Percentiles rank a stretch among this genome's conserved stretches.
phyloP scores from a whole-genome alignment of 2,329 filamentous ascomycete genomes.

The Xylaria sp. region DNA sequence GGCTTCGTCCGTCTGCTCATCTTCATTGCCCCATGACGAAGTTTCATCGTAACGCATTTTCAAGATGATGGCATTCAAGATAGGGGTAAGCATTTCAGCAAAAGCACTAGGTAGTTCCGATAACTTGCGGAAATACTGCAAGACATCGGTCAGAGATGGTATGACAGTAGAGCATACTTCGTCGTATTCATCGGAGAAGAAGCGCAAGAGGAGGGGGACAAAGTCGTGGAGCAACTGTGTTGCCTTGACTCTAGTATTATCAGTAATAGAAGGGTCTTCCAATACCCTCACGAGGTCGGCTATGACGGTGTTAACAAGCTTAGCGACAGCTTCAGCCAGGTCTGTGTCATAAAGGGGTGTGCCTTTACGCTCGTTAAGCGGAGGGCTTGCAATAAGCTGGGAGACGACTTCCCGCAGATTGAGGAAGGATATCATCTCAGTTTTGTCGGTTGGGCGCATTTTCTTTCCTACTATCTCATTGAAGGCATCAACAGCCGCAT shows the following conservation, averaged over 20 bases:
- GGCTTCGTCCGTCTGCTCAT: conserved; percentile 95
- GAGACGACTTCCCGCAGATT: conserved; percentile 87
- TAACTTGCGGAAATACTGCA: conserved; percentile 89
- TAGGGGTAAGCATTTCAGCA: conserved; percentile 83
- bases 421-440: conserved; percentile 91
- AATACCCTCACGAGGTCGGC: conserved; percentile 88
- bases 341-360: conserved; percentile 94
- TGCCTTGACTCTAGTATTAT: conserved; percentile 76
- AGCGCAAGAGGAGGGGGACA: conserved; percentile 86
- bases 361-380: conserved; percentile 79
- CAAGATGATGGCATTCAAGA: conserved; percentile 88
- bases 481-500: conserved; percentile 93
- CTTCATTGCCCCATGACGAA: conserved; percentile 90
- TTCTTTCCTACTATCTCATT: conserved; percentile 98
- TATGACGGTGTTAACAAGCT: conserved; percentile 91
- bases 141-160: conserved; percentile 88
- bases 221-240: conserved; percentile 86
- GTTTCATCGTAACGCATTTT: conserved; percentile 99
- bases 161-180: conserved; percentile 98
- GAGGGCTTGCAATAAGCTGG: conserved; percentile 85
- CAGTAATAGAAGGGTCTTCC: conserved; percentile 72
- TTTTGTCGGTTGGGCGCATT: conserved; percentile 94
- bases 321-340: conserved; percentile 92
- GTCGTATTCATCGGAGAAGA: conserved; percentile 98
- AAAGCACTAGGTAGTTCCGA: conserved; percentile 79